These are phyloP conservation scores for Ceratocystis huliohia DNA, from an alignment of 2,329 filamentous ascomycete species.

Conservation along the genomic window DNA sequence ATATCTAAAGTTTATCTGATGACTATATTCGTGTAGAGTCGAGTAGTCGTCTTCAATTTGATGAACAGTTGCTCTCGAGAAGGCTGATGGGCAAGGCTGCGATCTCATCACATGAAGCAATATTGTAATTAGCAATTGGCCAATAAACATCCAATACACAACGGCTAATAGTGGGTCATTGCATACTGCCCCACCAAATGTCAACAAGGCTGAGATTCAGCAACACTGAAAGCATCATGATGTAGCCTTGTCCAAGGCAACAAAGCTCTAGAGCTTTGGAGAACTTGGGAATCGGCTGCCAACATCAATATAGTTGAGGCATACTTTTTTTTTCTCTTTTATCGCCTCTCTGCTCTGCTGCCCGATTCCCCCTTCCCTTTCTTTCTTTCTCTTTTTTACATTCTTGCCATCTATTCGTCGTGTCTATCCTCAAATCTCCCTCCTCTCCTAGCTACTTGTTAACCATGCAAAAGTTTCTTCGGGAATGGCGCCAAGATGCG, in stretches of 20 bases:
- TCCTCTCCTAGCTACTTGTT: not conserved
- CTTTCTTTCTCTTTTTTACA: not conserved
- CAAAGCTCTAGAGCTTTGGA: not conserved
- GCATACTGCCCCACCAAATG: constrained; percentile 13
- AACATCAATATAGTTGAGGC: not conserved
- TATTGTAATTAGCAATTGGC: not conserved
- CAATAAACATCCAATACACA: constrained; percentile 9
- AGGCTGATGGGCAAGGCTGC: constrained; percentile 15
- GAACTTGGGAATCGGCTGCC: not conserved
- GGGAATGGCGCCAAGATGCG: constrained; percentile 90
- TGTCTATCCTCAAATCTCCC: not conserved
- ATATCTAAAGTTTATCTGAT: not conserved
- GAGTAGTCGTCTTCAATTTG: not conserved
- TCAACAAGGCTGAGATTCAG: constrained; percentile 16
- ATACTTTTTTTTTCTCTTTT: not conserved
- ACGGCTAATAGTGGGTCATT: constrained; percentile 8
- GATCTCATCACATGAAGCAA: not conserved
- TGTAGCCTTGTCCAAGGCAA: not conserved
- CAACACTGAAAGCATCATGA: constrained; percentile 12
- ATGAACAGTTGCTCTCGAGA: not conserved
- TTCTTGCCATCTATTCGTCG: not conserved
- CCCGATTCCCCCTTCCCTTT: too few relatives aligned
- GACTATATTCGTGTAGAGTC: not conserved
- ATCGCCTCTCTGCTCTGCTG: too few relatives aligned
- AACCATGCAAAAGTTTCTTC: constrained; percentile 79